phyloP scores from a whole-genome alignment of 2,329 filamentous ascomycete species.

The Penicillium sp. region DNA sequence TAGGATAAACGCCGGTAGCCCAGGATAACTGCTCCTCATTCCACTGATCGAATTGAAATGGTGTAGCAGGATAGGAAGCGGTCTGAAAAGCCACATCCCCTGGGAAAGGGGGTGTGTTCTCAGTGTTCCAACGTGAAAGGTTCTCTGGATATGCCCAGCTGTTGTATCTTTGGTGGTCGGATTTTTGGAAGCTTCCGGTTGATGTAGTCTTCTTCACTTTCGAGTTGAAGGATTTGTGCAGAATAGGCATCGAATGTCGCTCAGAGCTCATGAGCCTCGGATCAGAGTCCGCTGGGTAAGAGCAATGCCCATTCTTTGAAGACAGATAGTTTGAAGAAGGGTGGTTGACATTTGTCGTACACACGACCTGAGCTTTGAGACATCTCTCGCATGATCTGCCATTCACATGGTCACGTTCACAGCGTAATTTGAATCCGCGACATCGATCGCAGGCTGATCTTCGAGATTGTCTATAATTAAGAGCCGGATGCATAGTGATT shows the following conservation, averaged over 20 bases:
- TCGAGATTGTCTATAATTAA: slow-evolving; percentile 24
- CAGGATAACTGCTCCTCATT: background rate
- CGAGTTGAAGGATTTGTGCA: slow-evolving; percentile 11
- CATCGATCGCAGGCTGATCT: slow-evolving; percentile 26
- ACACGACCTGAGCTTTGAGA: slow-evolving; percentile 25
- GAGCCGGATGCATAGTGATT: slow-evolving; percentile 15
- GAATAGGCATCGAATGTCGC: slow-evolving; percentile 7
- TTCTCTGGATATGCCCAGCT: slow-evolving; percentile 4
- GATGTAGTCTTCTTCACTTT: slow-evolving; percentile 12
- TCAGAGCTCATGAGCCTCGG: background rate
- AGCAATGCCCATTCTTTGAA: background rate
- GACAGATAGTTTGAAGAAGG: slow-evolving; percentile 4
- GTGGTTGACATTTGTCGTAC: slow-evolving; percentile 21
- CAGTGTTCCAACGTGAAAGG: background rate
- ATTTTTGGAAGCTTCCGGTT: background rate
- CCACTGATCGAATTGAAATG: slow-evolving; percentile 3
- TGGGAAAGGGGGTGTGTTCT: background rate
- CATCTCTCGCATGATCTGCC: slow-evolving; percentile 25
- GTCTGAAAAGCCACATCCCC: background rate
- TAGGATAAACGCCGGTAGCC: background rate
- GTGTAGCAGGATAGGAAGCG: background rate
- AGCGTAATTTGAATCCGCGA: slow-evolving; percentile 25
- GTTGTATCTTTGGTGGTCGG: background rate
- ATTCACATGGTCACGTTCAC: slow-evolving; percentile 22
- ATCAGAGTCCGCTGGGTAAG: slow-evolving; percentile 1